Evolutionary conservation across 495 filamentous ascomycete genomes (phyloP), one percentile per base, ranked within the genome.

Genomic region (Diplogelasinospora grovesii): DNA sequence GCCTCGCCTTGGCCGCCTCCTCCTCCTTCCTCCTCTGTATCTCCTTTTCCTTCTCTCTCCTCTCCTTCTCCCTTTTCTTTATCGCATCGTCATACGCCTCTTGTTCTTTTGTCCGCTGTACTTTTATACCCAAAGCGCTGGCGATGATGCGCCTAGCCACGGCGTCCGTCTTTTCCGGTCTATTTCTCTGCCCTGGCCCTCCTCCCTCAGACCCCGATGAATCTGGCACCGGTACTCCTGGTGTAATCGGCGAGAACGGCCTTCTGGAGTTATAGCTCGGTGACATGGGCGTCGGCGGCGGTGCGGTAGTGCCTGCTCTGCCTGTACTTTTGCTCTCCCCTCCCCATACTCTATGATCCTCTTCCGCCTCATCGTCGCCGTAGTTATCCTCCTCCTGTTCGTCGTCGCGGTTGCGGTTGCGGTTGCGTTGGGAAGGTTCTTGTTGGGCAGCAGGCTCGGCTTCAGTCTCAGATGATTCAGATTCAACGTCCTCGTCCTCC

Each of bases 81-180:
- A 89, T 64, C 8, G 86, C 81, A 37, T 72, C 71, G 54, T 98
- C 92, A 59, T 95, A 98, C 46, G 84, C 83, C 43, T 71, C 69
- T 70, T 95, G 82, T 65, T 96, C 90, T 54, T 94, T 87, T 8
- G 85, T 96, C 56, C 74, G 72, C 68, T 77, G 86, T 23, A 85
- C 77, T 44, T 78, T 76, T 27, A 97, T 77, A 4, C 92, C 92
- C 51, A 98, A 66, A 5, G 83, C 92, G 16, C 79, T 85, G 0
- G 89, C 87, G 56, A 98, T 96, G 80, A 98, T 70, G 48, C 92
- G 72, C 41, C 83, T 76, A 19, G 92, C 92, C 29, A 90, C 86
- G 2, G 89, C 87, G 45, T 89, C 92, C 43, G 89, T 89, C 64
- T 92, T 98, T 65, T 93, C 89, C 0, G 88, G 92, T 40, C 89